phyloP scores from a whole-genome alignment of 768 basidiomycete species.

The button mushroom (Agaricus bisporus) region DNA sequence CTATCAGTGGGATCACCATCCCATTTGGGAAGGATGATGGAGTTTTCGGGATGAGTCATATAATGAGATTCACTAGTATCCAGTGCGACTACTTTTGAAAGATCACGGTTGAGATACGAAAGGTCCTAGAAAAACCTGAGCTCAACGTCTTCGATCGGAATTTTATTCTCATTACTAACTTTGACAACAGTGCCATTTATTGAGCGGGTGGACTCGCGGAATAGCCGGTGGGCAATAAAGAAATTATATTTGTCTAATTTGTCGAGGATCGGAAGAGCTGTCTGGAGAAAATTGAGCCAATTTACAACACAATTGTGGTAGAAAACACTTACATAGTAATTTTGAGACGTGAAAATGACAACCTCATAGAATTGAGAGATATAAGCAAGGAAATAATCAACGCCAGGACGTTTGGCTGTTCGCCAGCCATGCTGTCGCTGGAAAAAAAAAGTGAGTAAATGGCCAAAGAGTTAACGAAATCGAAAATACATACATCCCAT shows the following conservation, averaged over 20 bases:
- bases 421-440: conserved; percentile 94
- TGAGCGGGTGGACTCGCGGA: conserved; percentile 85
- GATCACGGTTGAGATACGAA: conserved; percentile 90
- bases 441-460: not conserved
- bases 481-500: conserved; percentile 78
- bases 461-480: not conserved
- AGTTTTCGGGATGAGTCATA: conserved; percentile 80
- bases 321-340: conserved; percentile 65
- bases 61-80: conserved; percentile 82
- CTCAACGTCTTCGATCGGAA: not conserved
- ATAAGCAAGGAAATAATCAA: conserved; percentile 97
- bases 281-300: conserved; percentile 38
- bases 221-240: conserved; percentile 85
- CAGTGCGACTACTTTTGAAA: conserved; percentile 82
- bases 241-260: conserved; percentile 93
- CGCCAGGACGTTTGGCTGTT: conserved; percentile 95
- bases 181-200: conserved; percentile 84
- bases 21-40: conserved; percentile 83
- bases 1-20: conserved; percentile 63
- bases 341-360: conserved; percentile 90
- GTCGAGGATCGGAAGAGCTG: conserved; percentile 81
- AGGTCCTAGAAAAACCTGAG: conserved; percentile 52
- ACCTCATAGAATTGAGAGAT: conserved; percentile 98
- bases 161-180: conserved; percentile 29
- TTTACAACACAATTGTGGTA: not conserved